These are phyloP conservation scores for Nymphaea colorata DNA, from an alignment of 164 flowering plant species.

Conservation along the genomic window DNA sequence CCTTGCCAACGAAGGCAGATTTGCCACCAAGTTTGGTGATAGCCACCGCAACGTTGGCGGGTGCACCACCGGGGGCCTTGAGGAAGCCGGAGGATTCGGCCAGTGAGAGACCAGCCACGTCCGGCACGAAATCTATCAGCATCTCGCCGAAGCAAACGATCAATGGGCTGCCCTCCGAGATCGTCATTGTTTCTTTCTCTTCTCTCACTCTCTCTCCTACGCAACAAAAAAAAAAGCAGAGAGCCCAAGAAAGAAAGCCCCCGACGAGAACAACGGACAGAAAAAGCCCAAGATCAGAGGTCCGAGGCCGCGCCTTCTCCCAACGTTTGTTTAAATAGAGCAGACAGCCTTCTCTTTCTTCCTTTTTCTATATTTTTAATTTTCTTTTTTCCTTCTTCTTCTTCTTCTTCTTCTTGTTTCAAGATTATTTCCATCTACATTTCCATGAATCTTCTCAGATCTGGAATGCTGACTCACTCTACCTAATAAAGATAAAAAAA, in stretches of 20 bases:
- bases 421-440: too few relatives aligned
- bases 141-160: conserved; percentile 61
- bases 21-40: conserved; percentile 54
- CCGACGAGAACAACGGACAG: background rate
- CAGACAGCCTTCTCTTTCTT: background rate
- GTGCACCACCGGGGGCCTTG: conserved; percentile 89
- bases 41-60: conserved; percentile 79
- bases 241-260: background rate
- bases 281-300: too few relatives aligned
- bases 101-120: conserved; percentile 47
- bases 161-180: conserved; percentile 11
- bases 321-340: background rate
- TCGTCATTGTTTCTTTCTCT: conserved; percentile 4
- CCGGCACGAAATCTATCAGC: conserved; percentile 81
- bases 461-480: too few relatives aligned
- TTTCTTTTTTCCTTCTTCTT: too few relatives aligned
- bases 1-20: conserved; percentile 72
- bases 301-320: background rate
- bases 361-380: too few relatives aligned
- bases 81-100: conserved; percentile 53
- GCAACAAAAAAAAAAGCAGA: background rate
- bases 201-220: background rate
- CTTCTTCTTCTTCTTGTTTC: too few relatives aligned
- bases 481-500: too few relatives aligned
- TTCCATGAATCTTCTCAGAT: too few relatives aligned